A percentile compares a stretch with the other conserved stretches of the same genome.
phyloP scores from a whole-genome alignment of 2,329 filamentous ascomycete genomes.

The Aspergillus cejpii region DNA sequence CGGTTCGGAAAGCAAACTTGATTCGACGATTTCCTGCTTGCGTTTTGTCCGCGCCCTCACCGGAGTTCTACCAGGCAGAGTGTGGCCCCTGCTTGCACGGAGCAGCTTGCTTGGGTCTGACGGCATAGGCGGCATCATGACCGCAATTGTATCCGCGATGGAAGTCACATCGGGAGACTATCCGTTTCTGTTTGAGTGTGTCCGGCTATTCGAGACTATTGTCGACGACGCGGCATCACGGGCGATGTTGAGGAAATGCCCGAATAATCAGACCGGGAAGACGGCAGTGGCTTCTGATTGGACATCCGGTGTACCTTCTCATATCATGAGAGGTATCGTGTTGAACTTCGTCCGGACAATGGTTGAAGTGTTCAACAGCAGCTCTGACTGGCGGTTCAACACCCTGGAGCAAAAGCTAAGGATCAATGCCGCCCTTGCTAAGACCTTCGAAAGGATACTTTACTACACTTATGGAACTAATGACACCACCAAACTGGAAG shows the following conservation, averaged over 20 bases:
- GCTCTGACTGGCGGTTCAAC: constrained; percentile 76
- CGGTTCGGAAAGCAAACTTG: constrained; percentile 56
- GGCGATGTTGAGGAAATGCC: constrained; percentile 43
- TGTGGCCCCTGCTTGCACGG: constrained; percentile 83
- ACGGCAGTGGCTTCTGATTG: constrained; percentile 36
- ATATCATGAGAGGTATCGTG: constrained; percentile 65
- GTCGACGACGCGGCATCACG: constrained; percentile 64
- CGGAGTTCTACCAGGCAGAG: constrained; percentile 65
- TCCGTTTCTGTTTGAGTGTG: constrained; percentile 66
- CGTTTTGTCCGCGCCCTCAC: constrained; percentile 72
- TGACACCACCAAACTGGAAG: constrained; percentile 45
- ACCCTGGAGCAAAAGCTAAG: constrained; percentile 60
- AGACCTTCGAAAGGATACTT: constrained; percentile 64
- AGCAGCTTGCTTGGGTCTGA: constrained; percentile 73
- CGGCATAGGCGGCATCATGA: constrained; percentile 67
- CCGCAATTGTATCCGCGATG: constrained; percentile 69
- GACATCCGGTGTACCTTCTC: constrained; percentile 70
- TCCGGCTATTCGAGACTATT: constrained; percentile 66
- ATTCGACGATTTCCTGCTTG: constrained; percentile 66
- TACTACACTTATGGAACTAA: constrained; percentile 69
- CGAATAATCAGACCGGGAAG: constrained; percentile 26
- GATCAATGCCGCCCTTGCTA: constrained; percentile 62
- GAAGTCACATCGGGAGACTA: constrained; percentile 73
- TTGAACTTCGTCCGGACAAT: constrained; percentile 66
- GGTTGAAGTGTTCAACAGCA: constrained; percentile 79